phyloP scores from a whole-genome alignment of 2,329 filamentous ascomycete genomes.

The Escovopsis sp. region DNA sequence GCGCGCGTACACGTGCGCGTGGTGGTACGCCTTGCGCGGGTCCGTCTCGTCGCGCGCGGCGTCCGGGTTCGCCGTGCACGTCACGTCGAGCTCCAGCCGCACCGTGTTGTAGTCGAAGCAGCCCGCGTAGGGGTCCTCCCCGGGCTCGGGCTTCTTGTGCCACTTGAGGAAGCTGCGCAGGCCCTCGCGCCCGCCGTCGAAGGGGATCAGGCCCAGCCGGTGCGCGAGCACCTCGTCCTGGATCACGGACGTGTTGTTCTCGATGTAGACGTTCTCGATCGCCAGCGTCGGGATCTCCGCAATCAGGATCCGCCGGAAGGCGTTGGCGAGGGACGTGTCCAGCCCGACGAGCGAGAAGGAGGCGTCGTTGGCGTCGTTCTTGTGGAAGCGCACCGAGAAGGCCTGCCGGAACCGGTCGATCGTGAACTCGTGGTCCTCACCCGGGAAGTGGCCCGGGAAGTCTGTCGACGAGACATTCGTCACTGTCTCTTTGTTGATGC shows the following conservation, averaged over 20 bases:
- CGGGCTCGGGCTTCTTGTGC: conserved; percentile 54
- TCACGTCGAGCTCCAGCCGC: conserved; percentile 57
- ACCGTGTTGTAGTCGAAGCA: conserved; percentile 76
- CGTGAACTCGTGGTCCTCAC: conserved; percentile 73
- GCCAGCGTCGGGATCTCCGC: conserved; percentile 88
- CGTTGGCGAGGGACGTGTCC: conserved; percentile 88
- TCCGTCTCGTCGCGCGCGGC: conserved; percentile 61
- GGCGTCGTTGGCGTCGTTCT: conserved; percentile 60
- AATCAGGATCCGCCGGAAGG: conserved; percentile 90
- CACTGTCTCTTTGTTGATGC: conserved; percentile 80
- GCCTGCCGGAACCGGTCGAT: conserved; percentile 54
- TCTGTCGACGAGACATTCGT: conserved; percentile 80
- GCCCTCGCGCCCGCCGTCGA: conserved; percentile 64
- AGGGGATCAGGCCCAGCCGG: conserved; percentile 77
- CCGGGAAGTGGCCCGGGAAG: conserved; percentile 79
- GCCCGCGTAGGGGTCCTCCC: conserved; percentile 44
- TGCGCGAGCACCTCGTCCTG: conserved; percentile 94
- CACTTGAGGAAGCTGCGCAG: conserved; percentile 66
- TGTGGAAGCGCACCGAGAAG: conserved; percentile 68
- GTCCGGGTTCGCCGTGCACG: conserved; percentile 65
- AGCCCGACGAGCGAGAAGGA: conserved; percentile 85
- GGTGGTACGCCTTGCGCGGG: conserved; percentile 68
- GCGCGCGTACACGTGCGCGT: conserved; percentile 68
- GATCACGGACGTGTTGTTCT: conserved; percentile 95
- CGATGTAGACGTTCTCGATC: conserved; percentile 83